Base-by-base conservation (phyloP, 116 monocot species). In the Dioscorea cayenensis region DNA sequence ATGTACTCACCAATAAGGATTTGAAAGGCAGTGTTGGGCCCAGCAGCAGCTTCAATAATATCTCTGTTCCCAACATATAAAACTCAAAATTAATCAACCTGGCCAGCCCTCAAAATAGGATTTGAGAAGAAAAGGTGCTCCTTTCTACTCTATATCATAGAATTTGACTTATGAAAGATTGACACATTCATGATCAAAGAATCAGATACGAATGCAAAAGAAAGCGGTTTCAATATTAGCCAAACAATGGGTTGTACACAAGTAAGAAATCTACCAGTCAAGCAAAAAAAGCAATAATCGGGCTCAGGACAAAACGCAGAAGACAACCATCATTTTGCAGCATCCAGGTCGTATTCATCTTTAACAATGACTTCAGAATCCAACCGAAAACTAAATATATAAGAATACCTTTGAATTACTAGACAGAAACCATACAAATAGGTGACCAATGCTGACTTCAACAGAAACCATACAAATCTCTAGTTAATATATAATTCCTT, bases 41-140 rank as follows among this genome's bases (percentile, higher is more conserved):
- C 75, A 92, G 78, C 75, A 95, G 65, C 82, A 92, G 64, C 77
- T 29, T 87, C 78, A 95, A 70, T 71, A 95, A 75, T 65, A 85
- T 78, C 59, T 82, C 95, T 95, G 85, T 66, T 80, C 61, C 25
- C 58, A 4, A 83, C 13, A 28, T 72, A 67, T 17, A 76, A 9
- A 71, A 80, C n/a, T 77, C 73, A 70, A 63, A 67, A 75, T 69
- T 37, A 65, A 71, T 22, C 36, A 73, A 20, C 4, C 5, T 17
- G 48, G 14, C 27, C 5, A 32, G 18, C 3, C 65, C 35, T 65
- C 11, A 17, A 10, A 23, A 21, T 23, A 62, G 62, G 62, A 62
- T 62, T 23, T 23, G 0, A 62, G 4, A 62, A 21, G 21, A 62
- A 21, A 62, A 5, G 62, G 21, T 23, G 20, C 23, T 23, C 7